phyloP scores from a whole-genome alignment of 1,284 basidiomycete species.

The Bjerkandera adusta region DNA sequence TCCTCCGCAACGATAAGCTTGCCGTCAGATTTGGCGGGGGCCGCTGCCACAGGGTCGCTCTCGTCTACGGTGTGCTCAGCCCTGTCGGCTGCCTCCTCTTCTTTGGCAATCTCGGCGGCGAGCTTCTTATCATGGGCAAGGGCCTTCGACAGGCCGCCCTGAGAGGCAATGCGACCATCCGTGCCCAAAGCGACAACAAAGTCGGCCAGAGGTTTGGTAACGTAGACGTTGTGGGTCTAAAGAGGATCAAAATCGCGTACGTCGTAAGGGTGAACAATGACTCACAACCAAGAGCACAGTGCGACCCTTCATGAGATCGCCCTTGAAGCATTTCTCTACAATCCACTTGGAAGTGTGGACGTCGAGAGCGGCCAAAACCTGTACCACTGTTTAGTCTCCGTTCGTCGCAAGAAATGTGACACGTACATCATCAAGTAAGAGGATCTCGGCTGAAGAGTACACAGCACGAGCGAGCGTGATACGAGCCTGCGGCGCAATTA shows the following conservation, averaged over 20 bases:
- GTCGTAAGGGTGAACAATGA: slow-evolving; percentile 11
- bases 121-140: slow-evolving; percentile 40
- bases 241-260: neutral
- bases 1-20: slow-evolving; percentile 61
- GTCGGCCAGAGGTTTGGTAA: slow-evolving; percentile 61
- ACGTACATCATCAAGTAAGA: slow-evolving; percentile 64
- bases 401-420: neutral
- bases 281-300: slow-evolving; percentile 74
- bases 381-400: neutral
- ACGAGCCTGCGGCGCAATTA: slow-evolving; percentile 45
- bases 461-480: slow-evolving; percentile 75
- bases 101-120: slow-evolving; percentile 37
- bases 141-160: slow-evolving; percentile 45
- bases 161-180: slow-evolving; percentile 49
- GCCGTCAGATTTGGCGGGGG: slow-evolving; percentile 30
- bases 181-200: slow-evolving; percentile 57
- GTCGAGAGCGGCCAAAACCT: slow-evolving; percentile 53
- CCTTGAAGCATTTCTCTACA: slow-evolving; percentile 70
- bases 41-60: slow-evolving; percentile 27
- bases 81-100: slow-evolving; percentile 39
- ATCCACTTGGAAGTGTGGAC: slow-evolving; percentile 75
- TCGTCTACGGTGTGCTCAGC: slow-evolving; percentile 39
- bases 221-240: slow-evolving; percentile 71
- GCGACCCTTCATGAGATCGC: slow-evolving; percentile 64
- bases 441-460: slow-evolving; percentile 58